Base-by-base conservation (phyloP, 306 rosid genomes). In the Casuarina equisetifolia region DNA sequence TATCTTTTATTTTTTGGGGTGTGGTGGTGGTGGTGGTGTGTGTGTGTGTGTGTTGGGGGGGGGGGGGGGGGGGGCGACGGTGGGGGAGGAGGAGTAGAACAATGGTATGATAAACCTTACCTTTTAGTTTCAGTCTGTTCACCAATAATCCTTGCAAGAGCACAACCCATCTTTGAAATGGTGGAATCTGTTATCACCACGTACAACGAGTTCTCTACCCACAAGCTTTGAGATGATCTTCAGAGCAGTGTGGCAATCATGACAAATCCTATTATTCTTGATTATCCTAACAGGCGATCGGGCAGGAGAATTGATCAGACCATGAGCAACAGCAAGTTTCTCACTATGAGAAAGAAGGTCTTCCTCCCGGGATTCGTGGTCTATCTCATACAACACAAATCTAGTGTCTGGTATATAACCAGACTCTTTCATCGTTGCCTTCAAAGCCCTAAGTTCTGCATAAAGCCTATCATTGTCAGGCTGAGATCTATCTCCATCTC, bases 401-500 rank as follows among this genome's bases (percentile, higher is more conserved):
- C 92, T 86, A 39, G 93, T 89, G 81, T 90, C 96, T 3, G 97
- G 90, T 73, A 90, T 81, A 82, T 90, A 92, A 79, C 97, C 97
- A 82, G 88, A 85, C 89, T 90, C 96, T 86, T 88, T 90, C 97
- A 91, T 91, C 78, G 86, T 91, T 73, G 86, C 81, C 86, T 76
- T 90, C 84, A 92, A 5, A 76, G 91, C 85, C 90, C 92, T 84
- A 71, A 90, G 92, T 53, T 83, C 78, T 25, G 91, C 77, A 79
- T 92, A 92, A 66, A 90, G 62, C 84, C 82, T 85, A 62, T 92
- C 88, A 78, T 78, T 90, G 19, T 88, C 90, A 17, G 97, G 94
- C 74, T 89, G 97, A 80, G 92, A 88, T 62, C 91, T 91, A 79
- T 91, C 97, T 76, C 97, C 94, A 4, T 94, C 97, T 75, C 94